Evolutionary conservation across 495 filamentous ascomycete species (phyloP), one percentile per base, ranked within the genome.

Genomic region (Neurospora tetraspora): DNA sequence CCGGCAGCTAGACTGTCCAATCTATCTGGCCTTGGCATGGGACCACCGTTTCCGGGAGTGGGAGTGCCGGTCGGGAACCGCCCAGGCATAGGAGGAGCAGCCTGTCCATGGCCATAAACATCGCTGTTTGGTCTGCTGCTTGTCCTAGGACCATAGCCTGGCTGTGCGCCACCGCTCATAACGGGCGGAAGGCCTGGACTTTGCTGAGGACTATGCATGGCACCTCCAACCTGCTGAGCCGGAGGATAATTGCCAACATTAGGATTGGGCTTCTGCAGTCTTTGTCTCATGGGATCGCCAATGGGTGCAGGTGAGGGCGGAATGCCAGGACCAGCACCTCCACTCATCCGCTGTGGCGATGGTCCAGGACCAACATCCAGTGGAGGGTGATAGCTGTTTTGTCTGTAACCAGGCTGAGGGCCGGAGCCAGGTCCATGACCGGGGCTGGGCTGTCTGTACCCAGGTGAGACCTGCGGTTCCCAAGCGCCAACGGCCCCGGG

Each of bases 401-500:
- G 53, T 65, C 53, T 65, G 53, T 65, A 65, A 36, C 14, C 53
- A 34, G 53, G 27, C 18, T 16, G 53, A 65, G 53, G 53, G 53
- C 53, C 45, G 20, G 45, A 12, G 20, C n/a, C 53, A 9, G 53
- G 53, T 8, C 53, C 53, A 68, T 74, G 75, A 70, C 80, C 78
- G 18, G 83, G 81, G 73, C 79, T 81, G 37, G 83, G 77, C 72
- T 83, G 82, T 69, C 81, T 80, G 53, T 86, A 86, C 6, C 78
- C 81, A 3, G 75, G 45, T 3, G 82, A 81, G 12, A 78, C 71
- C 72, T 86, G 84, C 27, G 85, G 80, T 69, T 82, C 80, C 86
- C 85, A 86, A 38, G 82, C 80, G 11, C 53, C 53, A 65, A 65
- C 53, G 34, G 74, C 77, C 20, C 77, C 79, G 6, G 69, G 53